phyloP scores from a whole-genome alignment of 1,284 basidiomycete species.

The Paramarasmius palmivorus region DNA sequence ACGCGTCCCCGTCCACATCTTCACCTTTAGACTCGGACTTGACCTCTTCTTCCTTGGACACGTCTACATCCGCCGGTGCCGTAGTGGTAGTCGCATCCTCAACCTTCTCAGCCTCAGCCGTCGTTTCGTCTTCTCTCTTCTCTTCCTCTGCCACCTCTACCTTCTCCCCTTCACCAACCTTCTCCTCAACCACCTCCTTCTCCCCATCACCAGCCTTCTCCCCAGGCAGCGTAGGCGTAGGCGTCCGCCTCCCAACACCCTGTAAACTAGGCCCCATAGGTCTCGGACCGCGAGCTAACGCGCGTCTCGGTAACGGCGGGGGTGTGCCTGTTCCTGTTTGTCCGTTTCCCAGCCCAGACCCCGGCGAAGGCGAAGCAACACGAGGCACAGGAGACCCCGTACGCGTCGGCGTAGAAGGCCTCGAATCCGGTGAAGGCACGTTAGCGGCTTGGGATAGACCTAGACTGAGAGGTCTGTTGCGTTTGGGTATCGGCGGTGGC shows the following conservation, averaged over 20 bases:
- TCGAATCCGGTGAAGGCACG: constrained; percentile 47
- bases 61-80: neutral
- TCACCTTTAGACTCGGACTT: neutral
- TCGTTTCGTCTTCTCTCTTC: constrained; percentile 5
- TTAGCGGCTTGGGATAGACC: constrained; percentile 18
- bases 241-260: constrained; percentile 13
- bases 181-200: neutral
- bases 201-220: constrained; percentile 6
- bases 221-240: constrained; percentile 21
- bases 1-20: neutral
- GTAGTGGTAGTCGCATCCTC: neutral
- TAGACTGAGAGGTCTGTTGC: too few species aligned
- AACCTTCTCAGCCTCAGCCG: constrained; percentile 3
- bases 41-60: neutral
- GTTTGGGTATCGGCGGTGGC: neutral
- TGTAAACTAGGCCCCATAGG: constrained; percentile 14
- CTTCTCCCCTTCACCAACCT: neutral
- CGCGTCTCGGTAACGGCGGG: constrained; percentile 58
- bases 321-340: constrained; percentile 32
- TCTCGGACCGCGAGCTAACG: constrained; percentile 39
- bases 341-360: constrained; percentile 5
- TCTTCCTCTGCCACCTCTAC: neutral
- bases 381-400: constrained; percentile 16
- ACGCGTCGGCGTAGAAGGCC: constrained; percentile 37
- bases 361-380: constrained; percentile 27